Conservation (phyloP, 805 yeast species). For the Barnettozyma californica region DNA sequence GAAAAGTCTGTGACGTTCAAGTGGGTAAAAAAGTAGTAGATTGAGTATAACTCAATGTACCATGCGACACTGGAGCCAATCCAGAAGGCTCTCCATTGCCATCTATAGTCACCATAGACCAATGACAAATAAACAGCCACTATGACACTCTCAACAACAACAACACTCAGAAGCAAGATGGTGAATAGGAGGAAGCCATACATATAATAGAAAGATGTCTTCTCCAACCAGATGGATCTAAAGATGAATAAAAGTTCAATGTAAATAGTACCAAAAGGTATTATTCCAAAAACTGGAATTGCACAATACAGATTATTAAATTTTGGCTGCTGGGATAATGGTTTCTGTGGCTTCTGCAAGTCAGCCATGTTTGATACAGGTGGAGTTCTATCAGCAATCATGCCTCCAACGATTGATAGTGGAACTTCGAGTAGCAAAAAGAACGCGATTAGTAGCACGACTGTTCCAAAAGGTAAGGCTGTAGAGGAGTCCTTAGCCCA, state of each 20-base stretch:
- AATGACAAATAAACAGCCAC: constrained; percentile 63
- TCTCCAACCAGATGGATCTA: constrained; percentile 75
- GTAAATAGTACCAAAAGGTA: constrained; percentile 78
- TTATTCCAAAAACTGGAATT: constrained; percentile 53
- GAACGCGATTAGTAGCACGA: constrained; percentile 50
- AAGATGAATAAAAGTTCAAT: constrained; percentile 71
- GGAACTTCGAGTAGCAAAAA: constrained; percentile 71
- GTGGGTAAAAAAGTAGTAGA: constrained; percentile 56
- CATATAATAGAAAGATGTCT: constrained; percentile 71
- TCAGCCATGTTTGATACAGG: constrained; percentile 15
- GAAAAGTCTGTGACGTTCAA: constrained; percentile 63
- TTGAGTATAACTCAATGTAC: constrained; percentile 62
- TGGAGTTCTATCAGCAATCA: constrained; percentile 35
- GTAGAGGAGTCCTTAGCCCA: constrained; percentile 73
- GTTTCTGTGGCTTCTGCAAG: constrained; percentile 16
- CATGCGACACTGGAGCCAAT: constrained; percentile 68
- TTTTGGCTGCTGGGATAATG: constrained; percentile 34
- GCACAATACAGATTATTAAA: constrained; percentile 22
- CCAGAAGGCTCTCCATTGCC: constrained; percentile 83
- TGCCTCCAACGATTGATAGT: constrained; percentile 69
- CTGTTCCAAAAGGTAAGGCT: constrained; percentile 76
- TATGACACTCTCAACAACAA: constrained; percentile 66
- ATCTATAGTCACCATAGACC: constrained; percentile 48
- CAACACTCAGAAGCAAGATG: constrained; percentile 49
- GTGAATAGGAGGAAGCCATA: constrained; percentile 73